Evolutionary conservation across 2,329 filamentous ascomycete species (phyloP), one percentile per base, ranked within the genome.

Genomic region (Ophiostoma sp.): DNA sequence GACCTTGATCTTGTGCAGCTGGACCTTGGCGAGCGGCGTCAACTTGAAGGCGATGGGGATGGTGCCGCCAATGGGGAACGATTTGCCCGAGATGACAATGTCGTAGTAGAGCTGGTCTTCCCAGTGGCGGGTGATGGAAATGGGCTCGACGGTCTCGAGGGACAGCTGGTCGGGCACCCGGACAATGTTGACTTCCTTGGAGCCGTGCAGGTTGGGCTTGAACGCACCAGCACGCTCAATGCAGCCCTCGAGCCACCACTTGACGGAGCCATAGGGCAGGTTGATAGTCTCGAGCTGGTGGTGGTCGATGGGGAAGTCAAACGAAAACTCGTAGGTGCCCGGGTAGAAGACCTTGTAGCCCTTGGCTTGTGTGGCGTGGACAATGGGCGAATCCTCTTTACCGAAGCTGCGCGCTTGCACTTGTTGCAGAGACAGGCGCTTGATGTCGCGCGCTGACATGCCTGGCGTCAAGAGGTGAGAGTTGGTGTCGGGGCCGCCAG

Each of bases 81-180:
- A 97, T 85, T 97, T 97, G 72, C 95, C 95, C 1, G 94, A 97
- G 72, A 98, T 97, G 80, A 97, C 91, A 77, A 98, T 97, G 78
- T 98, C 95, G 82, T 98, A 98, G 79, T 97, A 94, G 42, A 98
- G 85, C 79, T 97, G 95, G 77, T 98, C 94, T 80, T 98, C 95
- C 95, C 95, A 98, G 75, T 93, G 94, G 25, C 95, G 87, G 76
- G 93, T 95, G 79, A 98, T 97, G 12, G 94, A 95, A 78, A 98
- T 97, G 2, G 95, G 95, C 80, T 98, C 95, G 33, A 94, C 92
- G 81, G 94, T 94, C 81, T 98, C 95, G 31, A 97, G 85, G 0
- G 94, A 97, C 63, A 94, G 89, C 82, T 97, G 94, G 68, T 95
- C 90, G 0, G 95, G 95, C 3, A 96, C 90, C 61, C 95, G 91